Evolutionary conservation across 345 rosid species (phyloP).

Genomic region (Bretschneidera sinensis): DNA sequence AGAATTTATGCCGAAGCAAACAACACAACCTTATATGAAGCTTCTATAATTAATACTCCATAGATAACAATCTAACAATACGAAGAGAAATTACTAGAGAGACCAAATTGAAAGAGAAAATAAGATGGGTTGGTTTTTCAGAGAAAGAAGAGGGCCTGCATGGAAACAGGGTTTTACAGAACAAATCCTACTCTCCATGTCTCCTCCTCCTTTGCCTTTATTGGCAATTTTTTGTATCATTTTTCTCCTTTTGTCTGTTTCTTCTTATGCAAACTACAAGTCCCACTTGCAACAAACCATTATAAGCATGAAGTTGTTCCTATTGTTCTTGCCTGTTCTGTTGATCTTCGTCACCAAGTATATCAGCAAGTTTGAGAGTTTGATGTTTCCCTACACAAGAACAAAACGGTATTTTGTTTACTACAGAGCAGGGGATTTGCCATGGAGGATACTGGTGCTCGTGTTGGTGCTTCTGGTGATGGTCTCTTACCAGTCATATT

Average conservation of each 20-base stretch:
- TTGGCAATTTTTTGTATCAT: constrained; percentile 50
- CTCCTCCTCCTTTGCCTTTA: constrained; percentile 60
- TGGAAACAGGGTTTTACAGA: constrained; percentile 70
- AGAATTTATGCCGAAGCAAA: constrained; percentile 41
- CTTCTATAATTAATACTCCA: constrained; percentile 1
- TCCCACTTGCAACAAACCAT: constrained; percentile 38
- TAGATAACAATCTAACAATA: not conserved
- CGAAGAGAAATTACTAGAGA: not conserved
- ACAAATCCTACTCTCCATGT: constrained; percentile 40
- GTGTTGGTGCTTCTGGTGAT: constrained; percentile 48
- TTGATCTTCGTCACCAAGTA: constrained; percentile 39
- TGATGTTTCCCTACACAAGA: constrained; percentile 25
- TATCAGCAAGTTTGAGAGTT: constrained; percentile 22
- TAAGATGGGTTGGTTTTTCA: constrained; percentile 56
- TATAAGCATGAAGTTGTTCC: constrained; percentile 46
- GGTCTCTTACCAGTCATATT: constrained; percentile 57
- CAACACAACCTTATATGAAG: not conserved
- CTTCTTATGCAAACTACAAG: constrained; percentile 48
- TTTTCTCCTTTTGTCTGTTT: constrained; percentile 39
- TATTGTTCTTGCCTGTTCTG: constrained; percentile 54
- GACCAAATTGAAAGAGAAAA: constrained; percentile 4
- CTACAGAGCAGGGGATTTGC: constrained; percentile 32
- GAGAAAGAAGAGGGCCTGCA: constrained; percentile 55
- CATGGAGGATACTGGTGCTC: constrained; percentile 53
- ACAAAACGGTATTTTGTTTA: constrained; percentile 20